Conservation (phyloP, 306 rosid species). For the Pterocarpus macrocarpus region DNA sequence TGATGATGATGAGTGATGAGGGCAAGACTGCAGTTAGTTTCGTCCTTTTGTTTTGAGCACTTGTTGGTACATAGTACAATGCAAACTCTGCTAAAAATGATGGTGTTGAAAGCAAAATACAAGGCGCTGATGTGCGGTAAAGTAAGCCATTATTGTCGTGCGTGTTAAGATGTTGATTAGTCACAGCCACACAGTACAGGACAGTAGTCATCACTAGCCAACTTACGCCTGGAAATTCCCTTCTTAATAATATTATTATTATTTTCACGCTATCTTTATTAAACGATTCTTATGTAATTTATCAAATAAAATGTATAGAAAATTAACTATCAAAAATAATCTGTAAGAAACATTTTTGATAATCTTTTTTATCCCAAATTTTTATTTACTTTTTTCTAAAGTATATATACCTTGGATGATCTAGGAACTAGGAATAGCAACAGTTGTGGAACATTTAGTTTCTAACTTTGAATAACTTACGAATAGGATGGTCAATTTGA, state of each 20-base stretch:
- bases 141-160: slow-evolving; percentile 43
- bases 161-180: slow-evolving; percentile 23
- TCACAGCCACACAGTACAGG: background rate
- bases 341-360: background rate
- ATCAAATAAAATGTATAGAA: no score
- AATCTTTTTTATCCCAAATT: background rate
- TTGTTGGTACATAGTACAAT: slow-evolving; percentile 42
- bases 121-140: slow-evolving; percentile 33
- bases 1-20: slow-evolving; percentile 30
- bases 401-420: background rate
- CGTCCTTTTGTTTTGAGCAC: slow-evolving; percentile 30
- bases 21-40: slow-evolving; percentile 35
- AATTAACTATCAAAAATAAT: no score
- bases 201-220: background rate
- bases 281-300: no score
- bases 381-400: background rate
- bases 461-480: no score
- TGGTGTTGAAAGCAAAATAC: slow-evolving; percentile 41
- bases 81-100: slow-evolving; percentile 39
- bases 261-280: no score
- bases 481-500: no score
- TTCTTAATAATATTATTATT: no score
- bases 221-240: no score
- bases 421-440: background rate
- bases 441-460: no score